These are phyloP conservation scores for Penicillium decumbens DNA, from an alignment of 2,329 filamentous ascomycete genomes.

Conservation along the genomic window DNA sequence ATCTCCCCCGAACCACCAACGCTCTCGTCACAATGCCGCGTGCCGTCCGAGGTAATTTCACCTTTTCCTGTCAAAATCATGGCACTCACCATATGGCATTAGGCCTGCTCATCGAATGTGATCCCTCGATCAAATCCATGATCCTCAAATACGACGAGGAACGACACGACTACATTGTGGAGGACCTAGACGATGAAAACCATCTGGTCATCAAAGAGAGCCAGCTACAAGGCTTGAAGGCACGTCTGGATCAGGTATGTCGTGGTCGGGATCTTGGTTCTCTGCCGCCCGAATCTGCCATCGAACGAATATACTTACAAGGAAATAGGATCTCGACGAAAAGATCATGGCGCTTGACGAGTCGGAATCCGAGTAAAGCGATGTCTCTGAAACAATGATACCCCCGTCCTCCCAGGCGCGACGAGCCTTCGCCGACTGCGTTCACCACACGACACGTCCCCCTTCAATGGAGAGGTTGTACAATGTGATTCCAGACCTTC, in stretches of 20 bases:
- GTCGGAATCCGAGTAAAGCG: slow-evolving; percentile 41
- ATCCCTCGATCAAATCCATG: slow-evolving; percentile 48
- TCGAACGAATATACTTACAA: neutral
- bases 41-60: slow-evolving; percentile 37
- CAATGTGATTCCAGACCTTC: neutral
- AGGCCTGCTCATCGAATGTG: slow-evolving; percentile 47
- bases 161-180: slow-evolving; percentile 46
- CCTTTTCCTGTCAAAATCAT: neutral
- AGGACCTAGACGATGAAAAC: slow-evolving; percentile 45
- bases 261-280: neutral
- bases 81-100: neutral
- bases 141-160: slow-evolving; percentile 48
- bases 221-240: slow-evolving; percentile 42
- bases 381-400: neutral
- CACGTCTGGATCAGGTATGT: slow-evolving; percentile 39
- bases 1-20: neutral
- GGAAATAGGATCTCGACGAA: slow-evolving; percentile 43
- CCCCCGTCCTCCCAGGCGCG: neutral
- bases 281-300: neutral
- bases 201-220: slow-evolving; percentile 46
- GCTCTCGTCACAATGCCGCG: slow-evolving; percentile 34
- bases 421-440: neutral
- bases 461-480: neutral
- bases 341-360: slow-evolving; percentile 47
- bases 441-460: neutral